These are phyloP conservation scores for Athelia sp. DNA, from an alignment of 1,284 basidiomycete genomes.

Conservation along the genomic window DNA sequence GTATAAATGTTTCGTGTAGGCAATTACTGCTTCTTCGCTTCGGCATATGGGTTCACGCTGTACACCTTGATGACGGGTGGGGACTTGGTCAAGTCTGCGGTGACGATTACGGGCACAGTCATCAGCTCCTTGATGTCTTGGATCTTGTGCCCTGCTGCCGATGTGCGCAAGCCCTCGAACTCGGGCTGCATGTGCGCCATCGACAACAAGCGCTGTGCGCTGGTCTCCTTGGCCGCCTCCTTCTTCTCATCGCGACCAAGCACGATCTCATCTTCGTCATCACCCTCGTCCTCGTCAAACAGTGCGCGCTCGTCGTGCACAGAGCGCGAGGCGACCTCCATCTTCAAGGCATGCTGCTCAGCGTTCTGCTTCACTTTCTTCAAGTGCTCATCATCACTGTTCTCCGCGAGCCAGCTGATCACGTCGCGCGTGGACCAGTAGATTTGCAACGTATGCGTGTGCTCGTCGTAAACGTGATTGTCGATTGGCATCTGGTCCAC, in stretches of 20 bases:
- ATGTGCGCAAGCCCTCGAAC: slow-evolving; percentile 78
- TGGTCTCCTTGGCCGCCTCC: slow-evolving; percentile 47
- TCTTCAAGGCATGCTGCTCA: slow-evolving; percentile 79
- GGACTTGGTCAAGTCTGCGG: slow-evolving; percentile 89
- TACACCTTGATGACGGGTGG: slow-evolving; percentile 93
- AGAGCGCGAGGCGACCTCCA: slow-evolving; percentile 78
- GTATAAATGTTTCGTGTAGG: no score
- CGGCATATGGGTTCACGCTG: slow-evolving; percentile 81
- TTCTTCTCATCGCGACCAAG: slow-evolving; percentile 55
- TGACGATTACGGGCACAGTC: slow-evolving; percentile 90
- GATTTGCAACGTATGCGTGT: slow-evolving; percentile 82
- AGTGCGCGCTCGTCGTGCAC: slow-evolving; percentile 83
- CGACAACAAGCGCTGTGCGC: slow-evolving; percentile 75
- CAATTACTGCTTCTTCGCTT: slow-evolving; percentile 30
- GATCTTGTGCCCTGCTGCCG: slow-evolving; percentile 77
- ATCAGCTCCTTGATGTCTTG: slow-evolving; percentile 90
- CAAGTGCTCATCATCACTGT: slow-evolving; percentile 90
- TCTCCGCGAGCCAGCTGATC: slow-evolving; percentile 90
- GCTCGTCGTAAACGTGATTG: slow-evolving; percentile 93
- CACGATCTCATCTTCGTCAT: slow-evolving; percentile 73
- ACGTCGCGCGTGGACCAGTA: slow-evolving; percentile 93
- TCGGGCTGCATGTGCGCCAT: slow-evolving; percentile 63
- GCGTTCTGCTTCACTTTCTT: slow-evolving; percentile 88
- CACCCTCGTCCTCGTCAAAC: slow-evolving; percentile 83
- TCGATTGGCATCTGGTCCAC: slow-evolving; percentile 98